These are phyloP conservation scores for Trichoderma lentiforme DNA, from an alignment of 2,329 filamentous ascomycete genomes.

Conservation along the genomic window DNA sequence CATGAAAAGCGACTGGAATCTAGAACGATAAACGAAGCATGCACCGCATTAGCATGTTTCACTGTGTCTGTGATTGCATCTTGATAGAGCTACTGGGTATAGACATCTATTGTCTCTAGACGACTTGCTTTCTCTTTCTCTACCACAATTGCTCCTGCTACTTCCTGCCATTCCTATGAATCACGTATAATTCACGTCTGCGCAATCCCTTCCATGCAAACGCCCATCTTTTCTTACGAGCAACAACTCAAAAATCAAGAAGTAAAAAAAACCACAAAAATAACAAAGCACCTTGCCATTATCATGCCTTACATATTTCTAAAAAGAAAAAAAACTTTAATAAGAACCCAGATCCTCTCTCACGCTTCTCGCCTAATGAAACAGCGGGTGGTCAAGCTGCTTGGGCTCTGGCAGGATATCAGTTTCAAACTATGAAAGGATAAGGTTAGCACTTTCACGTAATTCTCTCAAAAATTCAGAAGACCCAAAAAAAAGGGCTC, in stretches of 20 bases:
- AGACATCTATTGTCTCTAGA: background rate
- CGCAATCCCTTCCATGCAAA: background rate
- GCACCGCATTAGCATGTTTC: background rate
- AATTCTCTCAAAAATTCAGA: background rate
- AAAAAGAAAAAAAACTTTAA: background rate
- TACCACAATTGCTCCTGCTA: background rate
- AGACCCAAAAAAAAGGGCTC: background rate
- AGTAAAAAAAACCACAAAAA: background rate
- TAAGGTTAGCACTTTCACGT: background rate
- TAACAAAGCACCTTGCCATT: background rate
- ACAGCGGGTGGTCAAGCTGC: constrained; percentile 35
- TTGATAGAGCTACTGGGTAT: background rate
- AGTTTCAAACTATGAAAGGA: constrained; percentile 38
- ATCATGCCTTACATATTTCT: constrained; percentile 5
- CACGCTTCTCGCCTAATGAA: constrained; percentile 31
- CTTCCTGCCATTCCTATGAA: background rate
- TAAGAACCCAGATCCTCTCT: background rate
- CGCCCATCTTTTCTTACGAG: background rate
- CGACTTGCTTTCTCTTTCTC: background rate
- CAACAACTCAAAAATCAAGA: background rate
- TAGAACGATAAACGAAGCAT: background rate
- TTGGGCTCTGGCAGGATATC: constrained; percentile 34
- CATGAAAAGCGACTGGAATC: background rate
- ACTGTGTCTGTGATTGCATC: background rate
- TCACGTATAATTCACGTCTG: background rate